phyloP scores from a whole-genome alignment of 805 yeast species.

The Pachysolen tannophilus region DNA sequence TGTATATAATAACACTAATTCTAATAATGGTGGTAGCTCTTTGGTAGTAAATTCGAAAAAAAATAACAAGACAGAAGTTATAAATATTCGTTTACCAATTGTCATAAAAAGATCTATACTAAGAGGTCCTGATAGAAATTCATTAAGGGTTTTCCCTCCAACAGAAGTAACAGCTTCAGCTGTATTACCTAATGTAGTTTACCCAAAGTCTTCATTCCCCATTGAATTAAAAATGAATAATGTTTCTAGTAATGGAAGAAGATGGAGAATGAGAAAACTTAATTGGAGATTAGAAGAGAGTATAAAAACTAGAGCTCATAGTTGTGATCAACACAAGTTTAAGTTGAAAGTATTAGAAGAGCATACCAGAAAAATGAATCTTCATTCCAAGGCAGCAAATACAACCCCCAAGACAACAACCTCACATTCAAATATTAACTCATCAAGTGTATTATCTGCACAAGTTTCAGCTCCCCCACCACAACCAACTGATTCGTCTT shows the following conservation, averaged over 20 bases:
- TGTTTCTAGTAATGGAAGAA: conserved; percentile 43
- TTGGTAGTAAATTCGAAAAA: conserved; percentile 14
- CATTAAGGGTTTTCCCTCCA: conserved; percentile 91
- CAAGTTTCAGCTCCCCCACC: neutral
- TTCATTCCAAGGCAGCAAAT: conserved; percentile 13
- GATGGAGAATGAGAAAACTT: conserved; percentile 92
- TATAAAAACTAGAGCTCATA: conserved; percentile 48
- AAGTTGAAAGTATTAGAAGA: conserved; percentile 42
- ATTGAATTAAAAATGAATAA: conserved; percentile 79
- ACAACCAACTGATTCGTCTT: neutral
- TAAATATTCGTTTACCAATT: conserved; percentile 51
- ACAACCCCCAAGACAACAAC: conserved; percentile 1
- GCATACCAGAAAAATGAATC: conserved; percentile 22
- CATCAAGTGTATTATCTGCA: neutral
- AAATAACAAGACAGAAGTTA: conserved; percentile 25
- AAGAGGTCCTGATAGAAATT: conserved; percentile 77
- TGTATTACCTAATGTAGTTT: conserved; percentile 78
- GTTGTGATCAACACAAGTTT: conserved; percentile 50
- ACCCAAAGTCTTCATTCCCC: conserved; percentile 81
- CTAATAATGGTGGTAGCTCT: too few species aligned
- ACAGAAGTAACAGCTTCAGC: conserved; percentile 85
- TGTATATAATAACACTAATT: conserved; percentile 29
- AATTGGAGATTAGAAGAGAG: conserved; percentile 86
- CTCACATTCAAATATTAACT: neutral
- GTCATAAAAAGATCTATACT: conserved; percentile 70